Evolutionary conservation across 2,329 filamentous ascomycete genomes (phyloP).

Genomic region (Pyricularia grisea): DNA sequence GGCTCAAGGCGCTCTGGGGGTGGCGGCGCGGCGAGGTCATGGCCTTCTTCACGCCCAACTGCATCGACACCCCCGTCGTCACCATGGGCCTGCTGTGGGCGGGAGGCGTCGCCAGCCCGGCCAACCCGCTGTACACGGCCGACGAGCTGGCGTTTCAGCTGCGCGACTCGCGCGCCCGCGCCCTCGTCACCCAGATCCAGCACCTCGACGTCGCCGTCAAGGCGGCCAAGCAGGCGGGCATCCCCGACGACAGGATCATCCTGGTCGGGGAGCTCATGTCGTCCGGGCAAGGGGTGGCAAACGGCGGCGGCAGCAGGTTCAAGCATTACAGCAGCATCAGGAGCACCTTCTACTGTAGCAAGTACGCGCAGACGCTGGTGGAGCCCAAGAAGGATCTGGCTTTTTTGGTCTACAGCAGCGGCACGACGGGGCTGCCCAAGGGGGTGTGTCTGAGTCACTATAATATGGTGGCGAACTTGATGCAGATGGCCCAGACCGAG

Average conservation of each 20-base stretch:
- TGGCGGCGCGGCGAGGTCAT: slow-evolving; percentile 82
- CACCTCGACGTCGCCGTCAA: slow-evolving; percentile 55
- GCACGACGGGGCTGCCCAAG: slow-evolving; percentile 86
- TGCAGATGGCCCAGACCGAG: slow-evolving; percentile 47
- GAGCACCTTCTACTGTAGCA: slow-evolving; percentile 49
- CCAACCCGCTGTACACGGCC: slow-evolving; percentile 78
- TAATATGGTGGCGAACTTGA: slow-evolving; percentile 71
- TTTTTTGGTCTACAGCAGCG: slow-evolving; percentile 81
- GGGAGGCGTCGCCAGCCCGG: slow-evolving; percentile 72
- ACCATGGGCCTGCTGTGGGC: slow-evolving; percentile 78
- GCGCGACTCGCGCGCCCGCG: slow-evolving; percentile 65
- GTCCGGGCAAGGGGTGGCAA: background rate
- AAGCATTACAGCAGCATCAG: slow-evolving; percentile 67
- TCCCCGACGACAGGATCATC: slow-evolving; percentile 63
- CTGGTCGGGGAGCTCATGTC: slow-evolving; percentile 56
- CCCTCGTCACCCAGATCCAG: slow-evolving; percentile 62
- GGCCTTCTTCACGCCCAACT: slow-evolving; percentile 75
- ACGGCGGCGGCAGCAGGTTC: slow-evolving; percentile 41
- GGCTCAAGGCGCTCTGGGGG: slow-evolving; percentile 61
- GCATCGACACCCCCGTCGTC: slow-evolving; percentile 69
- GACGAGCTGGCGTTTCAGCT: slow-evolving; percentile 82
- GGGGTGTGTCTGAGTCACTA: slow-evolving; percentile 78
- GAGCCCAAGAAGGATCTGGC: slow-evolving; percentile 65
- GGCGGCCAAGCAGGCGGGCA: slow-evolving; percentile 60
- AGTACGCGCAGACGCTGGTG: slow-evolving; percentile 48